Base-by-base conservation (phyloP, 768 basidiomycete species). In the Suillus plorans region DNA sequence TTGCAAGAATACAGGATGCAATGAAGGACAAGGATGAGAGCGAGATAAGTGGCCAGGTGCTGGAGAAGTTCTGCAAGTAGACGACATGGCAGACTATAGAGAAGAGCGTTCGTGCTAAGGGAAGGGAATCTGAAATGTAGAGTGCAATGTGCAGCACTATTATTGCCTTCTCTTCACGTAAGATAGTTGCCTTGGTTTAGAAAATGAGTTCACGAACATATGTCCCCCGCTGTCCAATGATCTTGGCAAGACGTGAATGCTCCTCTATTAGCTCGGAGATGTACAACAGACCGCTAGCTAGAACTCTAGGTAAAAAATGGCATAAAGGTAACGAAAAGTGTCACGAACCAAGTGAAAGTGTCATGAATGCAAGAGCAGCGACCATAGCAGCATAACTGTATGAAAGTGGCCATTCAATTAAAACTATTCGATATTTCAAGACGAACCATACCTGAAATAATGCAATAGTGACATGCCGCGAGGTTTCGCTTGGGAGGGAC, bases 191-290 rank as follows among this genome's bases (percentile, higher is more conserved):
- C 47, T 28, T 59, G 18, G 5, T 20, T 55, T 39, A 64, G 20
- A 49, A 63, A 31, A 44, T 41, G 7, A 63, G 61, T 47, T 52
- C n/a, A 82, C 94, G 68, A 74, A 96, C 96, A 78, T 94, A 95
- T 66, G 92, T 94, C n/a, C 87, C 85, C 68, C 92, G 80, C 76
- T 94, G 89, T 1, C 97, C 97, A 28, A 94, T 73, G 1, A 78
- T 69, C 79, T 98, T 99, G 14, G 97, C 92, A 63, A 85, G 72
- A 55, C 85, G 86, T 14, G 94, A 89, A 74, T 97, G 90, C 74
- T 99, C 97, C 76, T 99, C 97, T 67, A 99, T 98, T 39, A 98
- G 76, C 74, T 99, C 97, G 2, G 96, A 95, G 39, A 97, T 80
- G 82, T 97, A 98, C 62, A 99, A 79, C 53, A 99, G 81, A 8